Evolutionary conservation across 257 asterid species (phyloP).

Genomic region (Catharanthus roseus): DNA sequence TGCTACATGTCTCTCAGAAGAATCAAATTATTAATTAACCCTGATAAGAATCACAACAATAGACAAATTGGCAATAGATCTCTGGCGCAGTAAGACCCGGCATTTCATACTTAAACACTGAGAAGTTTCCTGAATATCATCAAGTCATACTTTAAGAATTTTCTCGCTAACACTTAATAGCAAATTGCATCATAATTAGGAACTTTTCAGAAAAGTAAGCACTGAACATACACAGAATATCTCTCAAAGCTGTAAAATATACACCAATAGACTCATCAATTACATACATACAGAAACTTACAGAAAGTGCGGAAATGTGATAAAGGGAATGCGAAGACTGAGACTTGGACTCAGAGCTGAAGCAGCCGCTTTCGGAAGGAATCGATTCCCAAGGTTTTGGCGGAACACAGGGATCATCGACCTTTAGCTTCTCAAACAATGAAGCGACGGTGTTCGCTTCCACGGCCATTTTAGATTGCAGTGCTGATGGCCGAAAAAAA

Average conservation of each 20-base stretch:
- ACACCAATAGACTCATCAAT: neutral
- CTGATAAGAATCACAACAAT: neutral
- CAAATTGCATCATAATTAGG: neutral
- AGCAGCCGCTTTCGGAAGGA: slow-evolving; percentile 43
- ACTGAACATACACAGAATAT: neutral
- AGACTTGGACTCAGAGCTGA: slow-evolving; percentile 20
- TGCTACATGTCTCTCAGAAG: too few relatives aligned
- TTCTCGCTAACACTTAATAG: neutral
- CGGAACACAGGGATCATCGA: slow-evolving; percentile 68
- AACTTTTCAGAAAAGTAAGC: neutral
- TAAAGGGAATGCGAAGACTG: slow-evolving; percentile 32
- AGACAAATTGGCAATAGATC: neutral
- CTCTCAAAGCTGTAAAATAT: neutral
- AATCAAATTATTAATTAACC: too few relatives aligned
- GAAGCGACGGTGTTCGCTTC: slow-evolving; percentile 45
- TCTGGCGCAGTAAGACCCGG: too few relatives aligned
- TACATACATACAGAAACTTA: slow-evolving; percentile 22
- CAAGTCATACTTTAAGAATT: too few relatives aligned
- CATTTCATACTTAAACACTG: neutral
- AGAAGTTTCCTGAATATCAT: neutral
- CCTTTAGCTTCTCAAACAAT: slow-evolving; percentile 51
- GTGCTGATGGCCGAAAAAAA: neutral
- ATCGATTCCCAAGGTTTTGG: slow-evolving; percentile 78
- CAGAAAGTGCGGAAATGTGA: slow-evolving; percentile 53
- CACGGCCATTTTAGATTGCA: slow-evolving; percentile 44